Conservation (phyloP, 768 basidiomycete species). For the Daedaleopsis sinensis region DNA sequence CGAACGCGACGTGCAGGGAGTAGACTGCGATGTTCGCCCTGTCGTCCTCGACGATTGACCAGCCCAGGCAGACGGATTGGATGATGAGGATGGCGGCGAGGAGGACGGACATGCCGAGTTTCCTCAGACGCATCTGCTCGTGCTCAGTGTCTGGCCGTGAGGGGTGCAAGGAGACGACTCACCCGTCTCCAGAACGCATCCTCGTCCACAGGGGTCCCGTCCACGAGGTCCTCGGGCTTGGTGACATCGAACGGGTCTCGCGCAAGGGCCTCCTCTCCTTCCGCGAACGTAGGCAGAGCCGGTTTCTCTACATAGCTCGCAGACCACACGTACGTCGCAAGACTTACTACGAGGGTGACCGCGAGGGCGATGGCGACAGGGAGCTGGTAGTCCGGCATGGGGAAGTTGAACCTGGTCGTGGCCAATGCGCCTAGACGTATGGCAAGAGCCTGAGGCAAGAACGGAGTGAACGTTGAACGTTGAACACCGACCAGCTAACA, state of each 20-base stretch:
- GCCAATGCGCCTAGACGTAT: not conserved
- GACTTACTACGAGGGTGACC: constrained; percentile 46
- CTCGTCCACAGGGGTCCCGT: constrained; percentile 68
- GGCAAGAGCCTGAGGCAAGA: too few species aligned
- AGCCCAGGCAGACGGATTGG: constrained; percentile 59
- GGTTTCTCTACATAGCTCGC: constrained; percentile 52
- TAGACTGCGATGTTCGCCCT: constrained; percentile 38
- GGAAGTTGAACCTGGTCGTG: too few species aligned
- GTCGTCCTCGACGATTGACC: constrained; percentile 41
- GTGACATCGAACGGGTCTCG: constrained; percentile 72
- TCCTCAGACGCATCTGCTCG: constrained; percentile 61
- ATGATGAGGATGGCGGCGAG: constrained; percentile 51
- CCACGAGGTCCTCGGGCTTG: constrained; percentile 66
- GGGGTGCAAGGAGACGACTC: constrained; percentile 22
- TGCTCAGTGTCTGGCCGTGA: not conserved
- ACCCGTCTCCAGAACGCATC: constrained; percentile 62
- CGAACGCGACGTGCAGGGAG: constrained; percentile 52
- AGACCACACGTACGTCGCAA: constrained; percentile 44
- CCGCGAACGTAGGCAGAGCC: constrained; percentile 40
- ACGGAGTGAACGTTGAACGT: too few species aligned
- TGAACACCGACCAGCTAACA: too few species aligned
- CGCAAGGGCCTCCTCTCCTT: constrained; percentile 26
- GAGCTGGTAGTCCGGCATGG: constrained; percentile 65
- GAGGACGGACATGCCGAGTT: constrained; percentile 51
- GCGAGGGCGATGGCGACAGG: constrained; percentile 53